A percentile compares a stretch with the other conserved stretches of the same genome.
These are phyloP conservation scores for Magnolia sinica DNA, from an alignment of 164 flowering plant species.

Conservation along the genomic window DNA sequence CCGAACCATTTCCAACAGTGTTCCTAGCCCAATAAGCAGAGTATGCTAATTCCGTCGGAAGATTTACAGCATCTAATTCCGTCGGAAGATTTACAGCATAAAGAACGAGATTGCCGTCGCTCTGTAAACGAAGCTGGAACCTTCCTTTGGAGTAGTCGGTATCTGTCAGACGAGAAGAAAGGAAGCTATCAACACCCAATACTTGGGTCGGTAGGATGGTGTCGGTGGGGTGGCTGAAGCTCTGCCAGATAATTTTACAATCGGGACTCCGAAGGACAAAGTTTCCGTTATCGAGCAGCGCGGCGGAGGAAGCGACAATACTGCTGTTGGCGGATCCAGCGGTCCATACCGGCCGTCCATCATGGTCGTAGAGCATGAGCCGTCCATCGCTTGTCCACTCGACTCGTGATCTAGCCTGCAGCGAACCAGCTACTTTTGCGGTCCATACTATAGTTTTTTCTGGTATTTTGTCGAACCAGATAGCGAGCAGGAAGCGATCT, in stretches of 20 bases:
- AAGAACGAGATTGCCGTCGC: slow-evolving; percentile 6
- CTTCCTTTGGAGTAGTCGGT: background rate
- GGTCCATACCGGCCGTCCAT: slow-evolving; percentile 1
- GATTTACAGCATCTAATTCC: background rate
- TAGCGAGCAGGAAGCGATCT: slow-evolving; percentile 19
- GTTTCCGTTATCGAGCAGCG: slow-evolving; percentile 46
- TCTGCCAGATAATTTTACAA: background rate
- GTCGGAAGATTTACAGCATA: background rate
- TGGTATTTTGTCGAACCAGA: slow-evolving; percentile 32
- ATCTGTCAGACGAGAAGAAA: background rate
- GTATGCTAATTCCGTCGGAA: background rate
- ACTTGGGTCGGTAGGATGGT: slow-evolving; percentile 11
- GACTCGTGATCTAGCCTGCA: slow-evolving; percentile 18
- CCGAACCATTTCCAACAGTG: slow-evolving; percentile 5
- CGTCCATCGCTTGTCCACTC: slow-evolving; percentile 12
- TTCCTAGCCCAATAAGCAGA: background rate
- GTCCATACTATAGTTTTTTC: slow-evolving; percentile 29
- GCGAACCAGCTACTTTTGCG: slow-evolving; percentile 25
- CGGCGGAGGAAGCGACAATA: background rate
- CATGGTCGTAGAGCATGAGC: slow-evolving; percentile 14
- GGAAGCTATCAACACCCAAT: background rate
- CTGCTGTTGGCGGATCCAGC: background rate
- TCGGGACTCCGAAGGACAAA: slow-evolving; percentile 20
- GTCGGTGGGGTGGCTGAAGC: slow-evolving; percentile 2
- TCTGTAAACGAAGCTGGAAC: slow-evolving; percentile 1